Conservation (phyloP, 345 rosid genomes). For the Turnera subulata region DNA sequence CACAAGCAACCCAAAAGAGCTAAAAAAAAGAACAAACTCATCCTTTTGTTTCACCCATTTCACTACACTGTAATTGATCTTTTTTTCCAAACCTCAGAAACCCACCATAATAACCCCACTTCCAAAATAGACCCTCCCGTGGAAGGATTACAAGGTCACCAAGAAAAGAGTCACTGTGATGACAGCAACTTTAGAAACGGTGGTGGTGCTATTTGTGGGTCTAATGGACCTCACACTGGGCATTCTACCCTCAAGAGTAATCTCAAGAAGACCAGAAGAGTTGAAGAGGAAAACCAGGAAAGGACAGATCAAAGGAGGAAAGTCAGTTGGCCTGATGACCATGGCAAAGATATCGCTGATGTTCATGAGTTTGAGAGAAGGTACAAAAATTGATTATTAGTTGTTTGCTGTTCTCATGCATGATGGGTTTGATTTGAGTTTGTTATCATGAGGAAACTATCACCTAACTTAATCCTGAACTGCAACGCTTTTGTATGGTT, state of each 20-base stretch:
- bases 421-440: conserved; percentile 3
- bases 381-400: conserved; percentile 19
- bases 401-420: not conserved
- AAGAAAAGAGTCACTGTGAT: conserved; percentile 12
- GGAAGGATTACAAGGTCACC: conserved; percentile 29
- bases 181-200: conserved; percentile 3
- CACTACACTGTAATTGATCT: not conserved
- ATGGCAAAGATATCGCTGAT: conserved; percentile 73
- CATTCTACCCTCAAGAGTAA: conserved; percentile 43
- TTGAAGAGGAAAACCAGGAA: conserved; percentile 15
- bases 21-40: too few species aligned
- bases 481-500: too few species aligned
- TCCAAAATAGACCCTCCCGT: not conserved
- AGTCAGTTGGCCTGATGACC: conserved; percentile 80
- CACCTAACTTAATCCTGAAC: too few species aligned
- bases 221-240: conserved; percentile 31
- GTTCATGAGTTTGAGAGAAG: conserved; percentile 69
- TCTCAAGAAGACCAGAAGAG: conserved; percentile 43
- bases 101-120: not conserved
- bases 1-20: too few species aligned
- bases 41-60: not conserved
- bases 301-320: conserved; percentile 42
- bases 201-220: conserved; percentile 18
- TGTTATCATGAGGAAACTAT: too few species aligned
- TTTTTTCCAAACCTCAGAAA: not conserved